Conservation (phyloP, 2,329 filamentous ascomycete species). For the Apiospora pterosperma region DNA sequence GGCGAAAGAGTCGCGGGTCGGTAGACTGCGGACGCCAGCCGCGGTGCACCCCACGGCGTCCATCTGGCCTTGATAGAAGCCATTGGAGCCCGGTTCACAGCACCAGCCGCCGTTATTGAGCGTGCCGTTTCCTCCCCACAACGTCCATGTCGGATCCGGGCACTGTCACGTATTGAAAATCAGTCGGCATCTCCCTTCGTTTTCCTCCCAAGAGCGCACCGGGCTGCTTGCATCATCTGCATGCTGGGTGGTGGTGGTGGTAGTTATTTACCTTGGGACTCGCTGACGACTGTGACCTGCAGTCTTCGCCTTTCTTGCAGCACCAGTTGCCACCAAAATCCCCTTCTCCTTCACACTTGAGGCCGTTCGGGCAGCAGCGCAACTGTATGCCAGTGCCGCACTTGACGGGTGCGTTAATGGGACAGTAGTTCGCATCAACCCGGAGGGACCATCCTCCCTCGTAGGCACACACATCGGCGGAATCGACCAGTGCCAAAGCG, state of each 20-base stretch:
- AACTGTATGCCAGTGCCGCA: neutral
- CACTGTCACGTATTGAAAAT: neutral
- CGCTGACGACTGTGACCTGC: neutral
- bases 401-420: neutral
- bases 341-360: neutral
- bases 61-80: neutral
- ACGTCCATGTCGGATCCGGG: neutral
- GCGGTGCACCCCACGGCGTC: neutral
- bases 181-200: too few species aligned
- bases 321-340: neutral
- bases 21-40: neutral
- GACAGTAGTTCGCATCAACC: neutral
- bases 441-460: neutral
- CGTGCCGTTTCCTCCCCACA: neutral
- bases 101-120: neutral
- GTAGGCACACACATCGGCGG: neutral
- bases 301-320: neutral
- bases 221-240: too few species aligned
- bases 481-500: neutral
- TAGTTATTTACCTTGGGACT: neutral
- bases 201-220: too few species aligned
- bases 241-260: too few species aligned
- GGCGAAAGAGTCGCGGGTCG: neutral
- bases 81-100: neutral
- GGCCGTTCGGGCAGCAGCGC: neutral